Evolutionary conservation across 164 flowering plant genomes (phyloP), one percentile per base, ranked within the genome.

Genomic region (Magnolia changhungtana): DNA sequence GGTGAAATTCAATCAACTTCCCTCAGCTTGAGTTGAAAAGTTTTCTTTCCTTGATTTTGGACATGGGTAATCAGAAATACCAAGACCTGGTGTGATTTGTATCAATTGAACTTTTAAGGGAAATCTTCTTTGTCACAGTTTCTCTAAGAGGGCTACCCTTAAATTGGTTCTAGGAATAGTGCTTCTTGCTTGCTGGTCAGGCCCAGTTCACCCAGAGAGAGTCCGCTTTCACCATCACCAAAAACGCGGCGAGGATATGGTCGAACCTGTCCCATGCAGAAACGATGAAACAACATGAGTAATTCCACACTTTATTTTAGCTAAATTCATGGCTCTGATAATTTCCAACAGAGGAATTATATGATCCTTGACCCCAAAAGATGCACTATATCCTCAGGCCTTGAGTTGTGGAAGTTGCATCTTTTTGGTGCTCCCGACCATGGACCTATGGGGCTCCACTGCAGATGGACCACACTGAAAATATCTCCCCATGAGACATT

Each of bases 151-250:
- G 29, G 50, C 29, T 10, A 20, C 13, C 24, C 29, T 31, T 89
- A 94, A 67, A 92, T 84, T 75, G 83, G 77, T 88, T 96, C 98
- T 76, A 96, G 81, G 82, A 86, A 96, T 80, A 96, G 82, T 45
- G 98, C 98, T 86, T 96, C 99, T 79, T 94, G 99, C 75, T 90
- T 96, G 90, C 92, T 88, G 71, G 91, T 91, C 76, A 96, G 80
- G 3, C 99, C 98, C n/a, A 92, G 86, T 72, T 96, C 97, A 67
- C 80, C 83, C 61, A 96, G 80, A 21, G 91, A 87, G 70, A 83
- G 65, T 49, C 37, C 75, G 61, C 89, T 80, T 81, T 96, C 99
- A 61, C 82, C 91, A 73, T 87, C 92, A 50, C 90, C 76, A 83
- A 92, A 90, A 66, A 96, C 93, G 1, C 90, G 91, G 61, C 98